A percentile compares a stretch with the other conserved stretches of the same genome.
phyloP scores from a whole-genome alignment of 495 filamentous ascomycete species.

The Trichocladium antarcticum region DNA sequence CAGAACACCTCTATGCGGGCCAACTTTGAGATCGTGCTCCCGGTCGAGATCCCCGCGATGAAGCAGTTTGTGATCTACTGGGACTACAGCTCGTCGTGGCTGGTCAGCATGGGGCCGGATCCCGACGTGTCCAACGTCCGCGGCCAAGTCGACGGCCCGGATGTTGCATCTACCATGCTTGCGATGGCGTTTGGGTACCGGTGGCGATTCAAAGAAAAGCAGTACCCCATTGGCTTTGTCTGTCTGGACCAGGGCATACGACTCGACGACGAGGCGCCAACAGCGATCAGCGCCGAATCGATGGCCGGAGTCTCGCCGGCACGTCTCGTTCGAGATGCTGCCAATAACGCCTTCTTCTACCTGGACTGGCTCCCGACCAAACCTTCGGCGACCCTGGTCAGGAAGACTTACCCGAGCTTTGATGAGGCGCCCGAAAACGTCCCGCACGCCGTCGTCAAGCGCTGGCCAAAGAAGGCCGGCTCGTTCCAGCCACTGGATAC shows the following conservation, averaged over 20 bases:
- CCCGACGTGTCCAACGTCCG: constrained; percentile 5
- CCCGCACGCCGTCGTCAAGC: constrained; percentile 40
- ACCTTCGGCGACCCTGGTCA: constrained; percentile 23
- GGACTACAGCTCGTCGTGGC: constrained; percentile 35
- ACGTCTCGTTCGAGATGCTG: constrained; percentile 27
- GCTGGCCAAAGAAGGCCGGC: constrained; percentile 47
- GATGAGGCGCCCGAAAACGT: constrained; percentile 25
- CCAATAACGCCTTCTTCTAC: constrained; percentile 25
- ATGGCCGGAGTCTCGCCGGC: constrained; percentile 8
- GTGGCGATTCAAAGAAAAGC: constrained; percentile 22
- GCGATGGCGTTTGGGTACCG: constrained; percentile 40
- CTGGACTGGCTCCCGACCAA: constrained; percentile 26
- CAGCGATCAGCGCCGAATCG: constrained; percentile 4
- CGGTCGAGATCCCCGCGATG: constrained; percentile 33
- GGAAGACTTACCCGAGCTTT: constrained; percentile 16
- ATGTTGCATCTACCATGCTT: constrained; percentile 40
- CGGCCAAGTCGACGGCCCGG: constrained; percentile 18
- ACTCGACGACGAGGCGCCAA: constrained; percentile 7
- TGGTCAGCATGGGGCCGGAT: constrained; percentile 27
- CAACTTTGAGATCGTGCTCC: constrained; percentile 39
- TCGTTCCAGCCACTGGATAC: constrained; percentile 36
- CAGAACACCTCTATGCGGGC: constrained; percentile 22
- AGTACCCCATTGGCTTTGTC: constrained; percentile 32
- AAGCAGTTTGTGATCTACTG: constrained; percentile 40
- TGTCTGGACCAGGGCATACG: constrained; percentile 12